Conservation (phyloP, 1,284 basidiomycete genomes). For the Ceratobasidium sp. region DNA sequence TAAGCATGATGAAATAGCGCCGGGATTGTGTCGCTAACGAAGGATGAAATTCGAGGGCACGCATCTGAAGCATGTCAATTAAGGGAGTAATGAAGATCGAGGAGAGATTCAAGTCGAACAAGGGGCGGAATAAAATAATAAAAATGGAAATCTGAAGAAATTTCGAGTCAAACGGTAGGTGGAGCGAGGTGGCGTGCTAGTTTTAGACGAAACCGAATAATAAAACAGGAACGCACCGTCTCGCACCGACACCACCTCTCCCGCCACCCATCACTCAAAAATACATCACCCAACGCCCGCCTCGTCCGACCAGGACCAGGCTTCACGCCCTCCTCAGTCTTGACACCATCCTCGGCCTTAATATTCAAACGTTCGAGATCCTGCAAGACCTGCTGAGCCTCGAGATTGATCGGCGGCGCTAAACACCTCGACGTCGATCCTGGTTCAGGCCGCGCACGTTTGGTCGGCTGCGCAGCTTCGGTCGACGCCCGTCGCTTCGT, state of each 20-base stretch:
- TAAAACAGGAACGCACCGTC: conserved; percentile 53
- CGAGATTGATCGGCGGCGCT: conserved; percentile 40
- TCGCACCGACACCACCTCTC: conserved; percentile 75
- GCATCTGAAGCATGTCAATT: too few species aligned
- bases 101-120: too few species aligned
- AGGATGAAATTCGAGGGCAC: too few species aligned
- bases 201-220: too few species aligned
- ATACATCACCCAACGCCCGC: conserved; percentile 68
- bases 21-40: background rate
- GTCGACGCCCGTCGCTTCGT: conserved; percentile 34
- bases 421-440: conserved; percentile 17
- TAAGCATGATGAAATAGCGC: conserved; percentile 53
- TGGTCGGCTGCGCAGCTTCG: conserved; percentile 47
- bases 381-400: conserved; percentile 41
- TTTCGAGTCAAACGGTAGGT: too few species aligned
- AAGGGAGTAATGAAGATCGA: too few species aligned
- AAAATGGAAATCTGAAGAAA: too few species aligned
- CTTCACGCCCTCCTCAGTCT: conserved; percentile 18
- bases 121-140: too few species aligned
- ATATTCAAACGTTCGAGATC: background rate
- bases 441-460: conserved; percentile 41
- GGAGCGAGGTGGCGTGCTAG: conserved; percentile 31
- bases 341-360: background rate
- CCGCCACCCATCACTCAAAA: conserved; percentile 73
- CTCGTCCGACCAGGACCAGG: background rate